phyloP scores from a whole-genome alignment of 2,329 filamentous ascomycete species.

The Biscogniauxia sp. region DNA sequence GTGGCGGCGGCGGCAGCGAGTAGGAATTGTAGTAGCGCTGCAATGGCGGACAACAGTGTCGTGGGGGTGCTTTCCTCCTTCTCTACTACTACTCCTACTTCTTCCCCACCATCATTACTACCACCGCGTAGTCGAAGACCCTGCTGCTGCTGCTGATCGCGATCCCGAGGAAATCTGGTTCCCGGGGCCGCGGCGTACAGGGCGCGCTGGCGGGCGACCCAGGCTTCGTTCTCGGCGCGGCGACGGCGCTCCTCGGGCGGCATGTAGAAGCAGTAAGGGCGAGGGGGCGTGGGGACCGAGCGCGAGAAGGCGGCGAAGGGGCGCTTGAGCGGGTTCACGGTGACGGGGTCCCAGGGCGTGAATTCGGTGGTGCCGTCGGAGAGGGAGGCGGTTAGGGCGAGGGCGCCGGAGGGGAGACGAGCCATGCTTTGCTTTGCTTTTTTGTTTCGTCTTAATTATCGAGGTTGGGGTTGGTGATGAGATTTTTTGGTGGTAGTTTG shows the following conservation, averaged over 20 bases:
- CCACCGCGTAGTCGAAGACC: background rate
- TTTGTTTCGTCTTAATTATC: background rate
- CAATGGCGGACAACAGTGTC: background rate
- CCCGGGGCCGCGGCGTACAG: background rate
- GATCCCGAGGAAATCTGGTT: background rate
- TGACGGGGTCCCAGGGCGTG: background rate
- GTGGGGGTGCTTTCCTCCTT: background rate
- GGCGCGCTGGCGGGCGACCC: background rate
- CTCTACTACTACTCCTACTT: background rate
- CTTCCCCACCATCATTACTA: background rate
- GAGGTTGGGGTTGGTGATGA: background rate
- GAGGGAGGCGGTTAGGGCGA: background rate
- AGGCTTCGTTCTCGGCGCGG: background rate
- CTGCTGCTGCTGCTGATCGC: background rate
- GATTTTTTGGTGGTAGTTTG: background rate
- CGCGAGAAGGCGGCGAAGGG: constrained; percentile 1
- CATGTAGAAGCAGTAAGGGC: background rate
- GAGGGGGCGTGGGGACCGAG: background rate
- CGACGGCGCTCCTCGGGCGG: background rate
- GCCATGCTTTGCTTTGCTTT: background rate
- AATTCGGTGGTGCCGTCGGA: background rate
- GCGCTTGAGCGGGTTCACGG: background rate
- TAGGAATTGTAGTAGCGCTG: background rate
- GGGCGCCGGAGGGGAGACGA: background rate
- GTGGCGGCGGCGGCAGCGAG: too few species aligned